Evolutionary conservation across 129 eudicot genomes (phyloP).

Genomic region (Solidago caesia): DNA sequence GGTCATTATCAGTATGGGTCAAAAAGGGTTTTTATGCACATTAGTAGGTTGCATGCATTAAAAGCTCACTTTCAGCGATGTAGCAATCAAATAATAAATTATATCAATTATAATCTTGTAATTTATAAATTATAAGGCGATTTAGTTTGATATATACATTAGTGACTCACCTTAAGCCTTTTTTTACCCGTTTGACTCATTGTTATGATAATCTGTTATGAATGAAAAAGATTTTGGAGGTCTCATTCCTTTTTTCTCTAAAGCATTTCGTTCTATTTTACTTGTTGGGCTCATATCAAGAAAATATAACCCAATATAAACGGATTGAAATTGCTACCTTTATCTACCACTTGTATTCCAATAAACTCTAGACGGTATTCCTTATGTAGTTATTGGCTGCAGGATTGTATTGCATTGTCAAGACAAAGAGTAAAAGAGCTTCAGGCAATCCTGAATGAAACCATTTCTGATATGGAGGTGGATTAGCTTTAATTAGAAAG

Average conservation of each 20-base stretch:
- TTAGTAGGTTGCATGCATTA: too few relatives aligned
- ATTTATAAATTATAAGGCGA: neutral
- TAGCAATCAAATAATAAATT: neutral
- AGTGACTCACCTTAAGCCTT: neutral
- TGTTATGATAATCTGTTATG: neutral
- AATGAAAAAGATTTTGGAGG: neutral
- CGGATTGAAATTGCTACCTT: neutral
- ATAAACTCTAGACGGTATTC: neutral
- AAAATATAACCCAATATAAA: neutral
- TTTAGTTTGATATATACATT: neutral
- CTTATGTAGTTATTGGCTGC: constrained; percentile 32
- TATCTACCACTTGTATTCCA: neutral
- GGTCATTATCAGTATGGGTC: too few relatives aligned
- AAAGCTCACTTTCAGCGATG: neutral
- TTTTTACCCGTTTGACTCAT: neutral
- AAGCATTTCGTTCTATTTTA: neutral
- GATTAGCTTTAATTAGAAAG: constrained; percentile 38
- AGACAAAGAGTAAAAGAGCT: constrained; percentile 83
- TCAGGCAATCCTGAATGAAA: constrained; percentile 60
- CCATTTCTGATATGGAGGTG: constrained; percentile 79
- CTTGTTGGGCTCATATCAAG: neutral
- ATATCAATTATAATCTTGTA: neutral
- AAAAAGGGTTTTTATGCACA: too few relatives aligned
- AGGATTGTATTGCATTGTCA: constrained; percentile 77
- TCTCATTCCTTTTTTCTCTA: neutral